Conservation (phyloP, 805 yeast species). For the Zygosaccharomyces rouxii region DNA sequence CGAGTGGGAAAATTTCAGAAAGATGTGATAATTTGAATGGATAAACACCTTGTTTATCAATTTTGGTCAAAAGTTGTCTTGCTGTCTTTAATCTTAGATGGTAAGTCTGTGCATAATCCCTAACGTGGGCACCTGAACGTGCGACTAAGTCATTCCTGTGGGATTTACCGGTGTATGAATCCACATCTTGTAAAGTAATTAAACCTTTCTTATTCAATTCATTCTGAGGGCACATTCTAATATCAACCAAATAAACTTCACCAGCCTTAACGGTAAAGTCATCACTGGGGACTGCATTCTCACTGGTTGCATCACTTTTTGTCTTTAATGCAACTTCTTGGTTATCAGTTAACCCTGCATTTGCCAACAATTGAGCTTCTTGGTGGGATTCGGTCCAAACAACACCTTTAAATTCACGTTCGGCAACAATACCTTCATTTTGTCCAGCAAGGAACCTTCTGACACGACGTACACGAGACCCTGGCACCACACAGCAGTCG, state of each 20-base stretch:
- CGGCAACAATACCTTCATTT: slow-evolving; percentile 87
- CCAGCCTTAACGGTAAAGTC: slow-evolving; percentile 72
- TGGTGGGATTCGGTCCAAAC: slow-evolving; percentile 82
- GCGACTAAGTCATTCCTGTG: slow-evolving; percentile 50
- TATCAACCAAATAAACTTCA: slow-evolving; percentile 82
- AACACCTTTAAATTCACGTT: slow-evolving; percentile 88
- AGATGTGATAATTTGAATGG: slow-evolving; percentile 85
- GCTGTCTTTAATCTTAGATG: slow-evolving; percentile 71
- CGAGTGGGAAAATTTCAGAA: slow-evolving; percentile 57
- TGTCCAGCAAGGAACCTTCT: slow-evolving; percentile 95
- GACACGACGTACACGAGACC: slow-evolving; percentile 85
- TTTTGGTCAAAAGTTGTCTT: slow-evolving; percentile 60
- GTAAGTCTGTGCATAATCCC: slow-evolving; percentile 83
- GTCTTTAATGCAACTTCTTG: slow-evolving; percentile 34
- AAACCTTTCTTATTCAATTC: slow-evolving; percentile 57
- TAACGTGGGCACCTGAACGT: slow-evolving; percentile 67
- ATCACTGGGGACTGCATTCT: slow-evolving; percentile 69
- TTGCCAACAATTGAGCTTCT: slow-evolving; percentile 47
- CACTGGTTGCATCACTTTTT: slow-evolving; percentile 36
- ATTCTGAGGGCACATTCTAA: slow-evolving; percentile 67
- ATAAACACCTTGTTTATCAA: slow-evolving; percentile 79
- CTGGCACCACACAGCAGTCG: slow-evolving; percentile 84
- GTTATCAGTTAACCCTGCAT: slow-evolving; percentile 1
- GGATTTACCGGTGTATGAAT: slow-evolving; percentile 59
- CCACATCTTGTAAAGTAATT: slow-evolving; percentile 62